Evolutionary conservation across 2,329 filamentous ascomycete species (phyloP).

Genomic region (Fusarium oligoseptatum): DNA sequence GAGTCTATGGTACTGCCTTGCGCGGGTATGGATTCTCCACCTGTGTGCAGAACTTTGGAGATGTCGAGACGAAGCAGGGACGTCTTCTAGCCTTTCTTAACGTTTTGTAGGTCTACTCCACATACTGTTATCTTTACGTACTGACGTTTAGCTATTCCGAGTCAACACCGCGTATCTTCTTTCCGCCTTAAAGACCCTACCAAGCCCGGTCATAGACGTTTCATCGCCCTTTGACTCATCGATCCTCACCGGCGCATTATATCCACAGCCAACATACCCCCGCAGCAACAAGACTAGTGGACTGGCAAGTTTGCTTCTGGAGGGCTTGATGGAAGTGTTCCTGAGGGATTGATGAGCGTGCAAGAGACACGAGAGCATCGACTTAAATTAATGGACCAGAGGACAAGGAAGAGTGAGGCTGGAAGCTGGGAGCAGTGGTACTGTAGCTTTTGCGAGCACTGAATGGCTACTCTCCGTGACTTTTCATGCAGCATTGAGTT

Average conservation of each 20-base stretch:
- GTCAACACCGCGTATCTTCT: neutral
- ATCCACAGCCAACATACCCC: constrained; percentile 2
- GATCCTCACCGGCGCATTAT: constrained; percentile 6
- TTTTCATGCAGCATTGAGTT: neutral
- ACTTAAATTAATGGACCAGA: neutral
- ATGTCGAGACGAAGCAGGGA: neutral
- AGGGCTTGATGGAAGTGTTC: fast-evolving
- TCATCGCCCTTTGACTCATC: constrained; percentile 4
- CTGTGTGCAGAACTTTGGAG: neutral
- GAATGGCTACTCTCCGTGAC: neutral
- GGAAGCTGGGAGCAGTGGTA: neutral
- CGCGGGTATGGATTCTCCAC: neutral
- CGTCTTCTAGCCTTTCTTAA: constrained; percentile 7
- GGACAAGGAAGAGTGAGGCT: neutral
- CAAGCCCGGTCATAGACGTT: neutral
- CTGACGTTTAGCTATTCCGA: neutral
- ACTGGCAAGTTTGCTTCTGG: neutral
- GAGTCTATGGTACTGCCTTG: neutral
- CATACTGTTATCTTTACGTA: too few relatives aligned
- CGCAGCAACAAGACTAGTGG: neutral
- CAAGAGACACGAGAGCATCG: neutral
- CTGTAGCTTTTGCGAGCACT: constrained; percentile 10
- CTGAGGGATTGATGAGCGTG: neutral
- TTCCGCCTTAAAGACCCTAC: neutral
- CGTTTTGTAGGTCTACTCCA: neutral